Conservation (phyloP, 2,329 filamentous ascomycete species). For the Coniosporium tulheliwenetii region DNA sequence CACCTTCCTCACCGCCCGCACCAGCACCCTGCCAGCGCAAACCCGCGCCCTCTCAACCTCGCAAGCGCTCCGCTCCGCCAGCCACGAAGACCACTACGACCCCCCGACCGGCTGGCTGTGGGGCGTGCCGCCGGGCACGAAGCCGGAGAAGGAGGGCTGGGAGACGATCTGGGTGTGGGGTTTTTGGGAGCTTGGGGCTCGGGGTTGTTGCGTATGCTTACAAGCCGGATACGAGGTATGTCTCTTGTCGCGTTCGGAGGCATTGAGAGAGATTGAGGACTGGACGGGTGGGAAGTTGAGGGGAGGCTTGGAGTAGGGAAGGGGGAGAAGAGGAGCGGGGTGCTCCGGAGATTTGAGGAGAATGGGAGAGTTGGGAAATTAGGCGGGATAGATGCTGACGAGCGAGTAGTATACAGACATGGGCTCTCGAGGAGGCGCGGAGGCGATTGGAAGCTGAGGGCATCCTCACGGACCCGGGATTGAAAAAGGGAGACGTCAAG, state of each 20-base stretch:
- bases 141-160: constrained; percentile 93
- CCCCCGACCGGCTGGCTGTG: constrained; percentile 85
- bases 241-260: constrained; percentile 16
- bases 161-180: constrained; percentile 76
- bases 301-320: background rate
- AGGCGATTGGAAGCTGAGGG: constrained; percentile 92
- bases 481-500: constrained; percentile 32
- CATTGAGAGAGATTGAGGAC: constrained; percentile 1
- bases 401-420: constrained; percentile 77
- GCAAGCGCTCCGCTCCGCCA: constrained; percentile 19
- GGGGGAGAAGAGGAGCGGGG: background rate
- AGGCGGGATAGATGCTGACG: constrained; percentile 8
- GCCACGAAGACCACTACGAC: constrained; percentile 69
- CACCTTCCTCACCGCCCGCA: constrained; percentile 10
- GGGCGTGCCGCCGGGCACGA: constrained; percentile 87
- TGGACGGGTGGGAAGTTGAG: background rate
- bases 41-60: constrained; percentile 16
- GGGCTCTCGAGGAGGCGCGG: constrained; percentile 93
- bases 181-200: constrained; percentile 61
- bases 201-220: constrained; percentile 75
- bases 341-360: background rate
- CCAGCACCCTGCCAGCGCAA: constrained; percentile 9
- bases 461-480: constrained; percentile 65
- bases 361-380: no score
- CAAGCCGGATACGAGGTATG: constrained; percentile 97